Conservation (phyloP, 139 green algal genomes). For the Trebouxia sp. region DNA sequence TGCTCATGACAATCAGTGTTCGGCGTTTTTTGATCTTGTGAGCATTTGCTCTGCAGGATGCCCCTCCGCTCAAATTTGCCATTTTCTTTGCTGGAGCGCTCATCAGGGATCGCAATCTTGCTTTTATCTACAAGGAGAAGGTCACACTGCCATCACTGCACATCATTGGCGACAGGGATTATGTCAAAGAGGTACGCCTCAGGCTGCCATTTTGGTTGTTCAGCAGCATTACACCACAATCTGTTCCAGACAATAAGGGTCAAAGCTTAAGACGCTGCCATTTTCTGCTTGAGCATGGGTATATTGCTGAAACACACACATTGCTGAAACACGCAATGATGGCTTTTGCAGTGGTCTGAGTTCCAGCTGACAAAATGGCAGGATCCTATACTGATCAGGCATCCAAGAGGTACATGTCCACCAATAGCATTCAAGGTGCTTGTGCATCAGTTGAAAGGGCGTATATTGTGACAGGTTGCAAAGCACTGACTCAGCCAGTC, state of each 20-base stretch:
- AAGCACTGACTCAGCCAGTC: too few relatives aligned
- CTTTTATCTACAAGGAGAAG: constrained; percentile 46
- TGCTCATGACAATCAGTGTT: constrained; percentile 46
- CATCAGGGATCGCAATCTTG: constrained; percentile 39
- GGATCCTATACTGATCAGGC: constrained; percentile 36
- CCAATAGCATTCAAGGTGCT: neutral
- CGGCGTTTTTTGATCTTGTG: too few relatives aligned
- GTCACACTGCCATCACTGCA: constrained; percentile 49
- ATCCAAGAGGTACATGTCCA: constrained; percentile 33
- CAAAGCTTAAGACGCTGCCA: too few relatives aligned
- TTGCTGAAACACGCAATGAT: too few relatives aligned
- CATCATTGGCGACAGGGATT: constrained; percentile 55
- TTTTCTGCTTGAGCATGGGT: too few relatives aligned
- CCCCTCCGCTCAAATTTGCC: constrained; percentile 49
- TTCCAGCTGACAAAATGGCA: constrained; percentile 17
- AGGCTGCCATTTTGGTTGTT: neutral
- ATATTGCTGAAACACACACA: neutral
- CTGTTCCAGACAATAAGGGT: too few relatives aligned
- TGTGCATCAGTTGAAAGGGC: neutral
- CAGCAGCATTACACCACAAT: too few relatives aligned
- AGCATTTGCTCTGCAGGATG: constrained; percentile 22
- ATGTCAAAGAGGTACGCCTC: neutral
- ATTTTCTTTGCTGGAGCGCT: constrained; percentile 58
- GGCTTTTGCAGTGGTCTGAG: constrained; percentile 27
- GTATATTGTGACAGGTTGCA: neutral